Conservation (phyloP, 1,284 basidiomycete species). For the Rhodofomes roseus region DNA sequence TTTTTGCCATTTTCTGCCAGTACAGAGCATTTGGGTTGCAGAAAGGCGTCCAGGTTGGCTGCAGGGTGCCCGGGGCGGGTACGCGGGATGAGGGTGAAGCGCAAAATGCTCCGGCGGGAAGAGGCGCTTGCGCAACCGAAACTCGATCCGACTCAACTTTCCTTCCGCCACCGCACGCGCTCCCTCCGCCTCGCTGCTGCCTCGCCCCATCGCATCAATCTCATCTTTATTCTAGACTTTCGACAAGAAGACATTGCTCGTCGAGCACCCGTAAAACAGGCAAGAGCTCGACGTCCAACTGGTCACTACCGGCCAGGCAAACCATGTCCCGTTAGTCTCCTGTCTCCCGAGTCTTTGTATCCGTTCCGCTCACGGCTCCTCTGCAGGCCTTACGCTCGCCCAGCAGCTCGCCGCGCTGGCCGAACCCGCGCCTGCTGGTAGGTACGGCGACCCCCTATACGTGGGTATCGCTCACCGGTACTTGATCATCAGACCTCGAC, state of each 20-base stretch:
- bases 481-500: conserved; percentile 60
- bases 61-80: conserved; percentile 13
- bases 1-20: conserved; percentile 31
- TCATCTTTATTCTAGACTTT: conserved; percentile 5
- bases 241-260: background rate
- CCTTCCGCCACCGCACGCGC: conserved; percentile 3
- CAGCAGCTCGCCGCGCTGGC: conserved; percentile 81
- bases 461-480: conserved; percentile 12
- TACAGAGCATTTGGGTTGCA: conserved; percentile 27
- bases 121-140: conserved; percentile 9
- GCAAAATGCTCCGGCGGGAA: conserved; percentile 18
- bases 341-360: background rate
- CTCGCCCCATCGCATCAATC: conserved; percentile 6
- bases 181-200: conserved; percentile 8
- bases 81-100: conserved; percentile 18
- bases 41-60: conserved; percentile 29
- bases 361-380: background rate
- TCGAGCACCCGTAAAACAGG: background rate
- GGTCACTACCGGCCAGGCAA: background rate
- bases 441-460: conserved; percentile 20
- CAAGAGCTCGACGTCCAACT: background rate
- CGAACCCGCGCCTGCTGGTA: conserved; percentile 66
- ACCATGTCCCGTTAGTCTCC: conserved; percentile 10
- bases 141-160: conserved; percentile 1
- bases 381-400: conserved; percentile 62